Evolutionary conservation across 2,329 filamentous ascomycete species (phyloP).

Genomic region (Exophiala calicioides): DNA sequence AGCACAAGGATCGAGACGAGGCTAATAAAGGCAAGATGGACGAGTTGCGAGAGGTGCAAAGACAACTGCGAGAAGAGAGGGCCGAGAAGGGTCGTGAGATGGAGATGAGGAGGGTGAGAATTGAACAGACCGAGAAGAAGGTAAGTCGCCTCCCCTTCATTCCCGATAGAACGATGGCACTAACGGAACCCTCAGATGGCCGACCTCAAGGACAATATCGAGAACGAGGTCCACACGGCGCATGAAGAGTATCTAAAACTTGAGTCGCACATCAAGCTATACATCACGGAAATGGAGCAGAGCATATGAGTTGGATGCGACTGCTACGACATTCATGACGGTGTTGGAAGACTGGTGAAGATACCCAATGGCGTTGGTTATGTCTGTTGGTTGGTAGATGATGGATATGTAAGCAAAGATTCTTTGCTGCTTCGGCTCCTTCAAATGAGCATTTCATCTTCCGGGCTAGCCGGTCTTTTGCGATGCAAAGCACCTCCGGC

Average conservation of each 20-base stretch:
- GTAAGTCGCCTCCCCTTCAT: constrained; percentile 49
- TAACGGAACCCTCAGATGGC: constrained; percentile 68
- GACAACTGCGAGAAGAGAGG: constrained; percentile 78
- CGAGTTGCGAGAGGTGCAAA: constrained; percentile 77
- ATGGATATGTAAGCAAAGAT: constrained; percentile 6
- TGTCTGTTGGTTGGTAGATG: not conserved
- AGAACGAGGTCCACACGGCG: constrained; percentile 86
- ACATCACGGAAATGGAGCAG: constrained; percentile 99
- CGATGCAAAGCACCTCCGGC: not conserved
- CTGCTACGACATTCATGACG: constrained; percentile 20
- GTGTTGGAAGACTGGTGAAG: constrained; percentile 23
- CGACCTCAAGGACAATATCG: constrained; percentile 95
- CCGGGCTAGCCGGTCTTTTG: constrained; percentile 8
- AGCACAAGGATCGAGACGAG: constrained; percentile 77
- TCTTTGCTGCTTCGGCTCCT: not conserved
- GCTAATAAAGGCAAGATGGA: constrained; percentile 88
- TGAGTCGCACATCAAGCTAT: constrained; percentile 94
- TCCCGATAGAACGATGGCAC: constrained; percentile 8
- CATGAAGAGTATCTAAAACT: constrained; percentile 96
- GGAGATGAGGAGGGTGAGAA: constrained; percentile 85
- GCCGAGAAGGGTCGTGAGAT: constrained; percentile 87
- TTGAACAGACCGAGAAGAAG: constrained; percentile 99
- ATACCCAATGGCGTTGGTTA: constrained; percentile 37
- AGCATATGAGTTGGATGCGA: constrained; percentile 53
- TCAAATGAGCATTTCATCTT: constrained; percentile 21